Percentiles rank a stretch among this genome's conserved stretches.
These are phyloP conservation scores for Flaveria robusta DNA, from an alignment of 129 eudicot species.

Conservation along the genomic window DNA sequence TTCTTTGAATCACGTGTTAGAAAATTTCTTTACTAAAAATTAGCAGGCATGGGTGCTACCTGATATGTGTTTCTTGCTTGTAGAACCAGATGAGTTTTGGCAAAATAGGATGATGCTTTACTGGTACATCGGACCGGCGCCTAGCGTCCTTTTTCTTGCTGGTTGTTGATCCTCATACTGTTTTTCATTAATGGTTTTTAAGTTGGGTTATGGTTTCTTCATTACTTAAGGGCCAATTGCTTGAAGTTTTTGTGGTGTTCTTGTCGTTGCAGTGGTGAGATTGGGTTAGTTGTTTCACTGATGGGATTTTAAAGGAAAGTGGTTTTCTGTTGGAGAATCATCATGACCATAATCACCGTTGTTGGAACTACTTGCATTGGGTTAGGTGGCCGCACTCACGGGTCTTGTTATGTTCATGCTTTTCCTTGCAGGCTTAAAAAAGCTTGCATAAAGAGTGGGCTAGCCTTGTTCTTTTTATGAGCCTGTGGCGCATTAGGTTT, in stretches of 20 bases:
- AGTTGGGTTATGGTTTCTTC: not conserved
- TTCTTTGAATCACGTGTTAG: not conserved
- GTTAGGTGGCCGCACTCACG: too few species aligned
- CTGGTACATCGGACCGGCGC: not conserved
- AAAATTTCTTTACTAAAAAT: not conserved
- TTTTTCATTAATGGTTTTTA: not conserved
- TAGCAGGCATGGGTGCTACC: not conserved
- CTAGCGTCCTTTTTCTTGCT: not conserved
- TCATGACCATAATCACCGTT: too few species aligned
- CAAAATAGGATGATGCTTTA: too few species aligned
- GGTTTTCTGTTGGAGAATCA: not conserved
- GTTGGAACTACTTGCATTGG: too few species aligned
- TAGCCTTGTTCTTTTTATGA: too few species aligned
- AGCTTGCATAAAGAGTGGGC: too few species aligned
- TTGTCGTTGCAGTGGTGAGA: conserved; percentile 2
- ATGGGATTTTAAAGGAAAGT: not conserved
- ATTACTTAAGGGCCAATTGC: not conserved
- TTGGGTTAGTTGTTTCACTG: not conserved
- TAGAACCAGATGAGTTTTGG: not conserved
- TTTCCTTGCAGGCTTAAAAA: too few species aligned
- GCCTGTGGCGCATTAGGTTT: too few species aligned
- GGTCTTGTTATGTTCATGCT: too few species aligned
- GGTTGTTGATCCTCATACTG: not conserved
- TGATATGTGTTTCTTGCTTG: not conserved
- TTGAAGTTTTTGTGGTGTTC: not conserved